Base-by-base conservation (phyloP, 352 stramenopile species). In the Globisporangium solare region DNA sequence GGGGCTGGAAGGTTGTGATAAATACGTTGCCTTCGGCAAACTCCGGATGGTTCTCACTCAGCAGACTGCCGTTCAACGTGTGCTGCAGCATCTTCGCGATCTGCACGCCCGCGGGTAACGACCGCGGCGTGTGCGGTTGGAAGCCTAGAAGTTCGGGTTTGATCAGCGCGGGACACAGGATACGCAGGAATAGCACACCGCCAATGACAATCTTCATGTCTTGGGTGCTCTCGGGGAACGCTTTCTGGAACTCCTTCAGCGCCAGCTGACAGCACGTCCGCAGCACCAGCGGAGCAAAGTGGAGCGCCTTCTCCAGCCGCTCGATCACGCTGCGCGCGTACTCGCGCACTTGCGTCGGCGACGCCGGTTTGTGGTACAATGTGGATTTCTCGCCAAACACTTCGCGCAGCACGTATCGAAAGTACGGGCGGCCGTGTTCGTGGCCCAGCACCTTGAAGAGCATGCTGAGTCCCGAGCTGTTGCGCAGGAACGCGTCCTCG, bases 121-220 rank as follows among this genome's bases (percentile, higher is more conserved):
- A 84, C 52, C 66, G 61, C 22, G 68, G 45, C 11, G 71, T 78
- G 56, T 92, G 82, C 2, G 70, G 64, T 37, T 72, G 58, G 56
- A 91, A 94, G 49, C 84, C 84, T 35, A 94, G 83, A 47, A 88
- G 67, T 58, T 92, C 80, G 15, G 84, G 84, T 67, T 94, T 94
- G 68, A 94, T 73, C 32, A 94, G 71, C 20, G 84, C 76, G 1
- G 84, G 84, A 32, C 78, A 88, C 18, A 94, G 42, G 61, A 92
- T 83, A 41, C 84, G 74, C 42, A 94, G 68, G 57, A 94, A 87
- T 13, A 94, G 63, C 22, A 88, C 63, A 15, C 79, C 79, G 32
- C 84, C 84, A 31, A 94, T 80, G 10, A 92, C 84, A 56, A 94
- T 90, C 14, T 66, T 75, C 20, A 67, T 71, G 43, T 83, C 62